Percentiles rank a stretch among this genome's conserved stretches.
These are phyloP conservation scores for Schizochytrium sp. DNA, from an alignment of 108 stramenopile species.

Conservation along the genomic window DNA sequence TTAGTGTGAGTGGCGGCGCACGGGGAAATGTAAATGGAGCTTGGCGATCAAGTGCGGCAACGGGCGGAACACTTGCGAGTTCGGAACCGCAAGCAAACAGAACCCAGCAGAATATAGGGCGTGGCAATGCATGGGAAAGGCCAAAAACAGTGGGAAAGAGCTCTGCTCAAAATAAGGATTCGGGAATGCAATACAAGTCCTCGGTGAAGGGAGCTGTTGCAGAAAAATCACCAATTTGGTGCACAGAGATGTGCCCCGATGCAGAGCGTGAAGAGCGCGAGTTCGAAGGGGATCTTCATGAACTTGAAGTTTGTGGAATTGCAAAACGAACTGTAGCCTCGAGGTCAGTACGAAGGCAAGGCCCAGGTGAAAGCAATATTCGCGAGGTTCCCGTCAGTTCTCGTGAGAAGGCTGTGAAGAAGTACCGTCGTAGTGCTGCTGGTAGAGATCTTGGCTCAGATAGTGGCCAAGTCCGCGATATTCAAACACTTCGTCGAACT, in stretches of 20 bases:
- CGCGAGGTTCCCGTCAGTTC: background rate
- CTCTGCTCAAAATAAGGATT: too few relatives aligned
- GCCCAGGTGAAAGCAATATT: background rate
- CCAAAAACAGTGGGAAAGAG: too few relatives aligned
- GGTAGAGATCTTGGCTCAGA: background rate
- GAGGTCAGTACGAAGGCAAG: background rate
- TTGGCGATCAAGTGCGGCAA: too few relatives aligned
- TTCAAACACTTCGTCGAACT: background rate
- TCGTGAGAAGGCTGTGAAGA: conserved; percentile 32
- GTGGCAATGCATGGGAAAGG: too few relatives aligned
- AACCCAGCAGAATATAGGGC: too few relatives aligned
- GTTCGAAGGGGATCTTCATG: conserved; percentile 9
- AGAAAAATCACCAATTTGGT: background rate
- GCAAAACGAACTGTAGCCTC: background rate
- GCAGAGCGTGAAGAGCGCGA: conserved; percentile 1
- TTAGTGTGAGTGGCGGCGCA: too few relatives aligned
- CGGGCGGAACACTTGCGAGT: too few relatives aligned
- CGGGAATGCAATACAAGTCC: too few relatives aligned
- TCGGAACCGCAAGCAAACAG: too few relatives aligned
- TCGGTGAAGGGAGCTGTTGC: background rate
- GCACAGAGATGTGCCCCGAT: background rate
- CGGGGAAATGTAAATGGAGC: too few relatives aligned
- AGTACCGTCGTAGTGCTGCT: conserved; percentile 41
- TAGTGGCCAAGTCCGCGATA: conserved; percentile 10
- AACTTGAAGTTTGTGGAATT: background rate